phyloP scores from a whole-genome alignment of 768 basidiomycete genomes.

The Pisolithus albus region DNA sequence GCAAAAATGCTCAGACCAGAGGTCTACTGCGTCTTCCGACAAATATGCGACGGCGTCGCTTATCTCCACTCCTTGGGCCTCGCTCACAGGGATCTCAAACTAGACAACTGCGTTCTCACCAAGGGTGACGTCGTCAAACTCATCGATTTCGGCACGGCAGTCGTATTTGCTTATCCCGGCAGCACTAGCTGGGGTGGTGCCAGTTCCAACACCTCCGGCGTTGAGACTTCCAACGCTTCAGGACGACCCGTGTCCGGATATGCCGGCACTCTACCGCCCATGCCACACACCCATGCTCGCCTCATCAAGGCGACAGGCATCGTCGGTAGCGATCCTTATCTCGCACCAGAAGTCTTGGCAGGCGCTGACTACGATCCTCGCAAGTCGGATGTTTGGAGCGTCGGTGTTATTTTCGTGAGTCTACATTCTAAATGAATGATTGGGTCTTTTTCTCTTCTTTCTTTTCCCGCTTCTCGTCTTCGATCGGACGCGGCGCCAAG shows the following conservation, averaged over 20 bases:
- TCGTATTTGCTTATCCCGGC: conserved; percentile 97
- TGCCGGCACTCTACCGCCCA: conserved; percentile 15
- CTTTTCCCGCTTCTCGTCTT: not conserved
- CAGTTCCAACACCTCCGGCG: conserved; percentile 8
- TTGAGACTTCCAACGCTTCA: not conserved
- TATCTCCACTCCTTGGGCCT: conserved; percentile 97
- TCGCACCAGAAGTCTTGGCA: conserved; percentile 90
- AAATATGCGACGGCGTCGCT: conserved; percentile 96
- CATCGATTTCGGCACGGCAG: conserved; percentile 99
- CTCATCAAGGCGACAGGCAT: conserved; percentile 72
- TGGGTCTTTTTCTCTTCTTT: not conserved
- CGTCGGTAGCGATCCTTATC: conserved; percentile 96
- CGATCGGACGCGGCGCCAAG: not conserved
- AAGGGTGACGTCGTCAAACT: conserved; percentile 90
- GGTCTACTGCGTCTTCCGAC: conserved; percentile 98
- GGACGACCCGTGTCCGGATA: conserved; percentile 15
- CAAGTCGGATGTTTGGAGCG: conserved; percentile 97
- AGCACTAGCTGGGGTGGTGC: conserved; percentile 49
- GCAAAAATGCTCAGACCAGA: conserved; percentile 98
- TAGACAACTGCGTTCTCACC: conserved; percentile 99
- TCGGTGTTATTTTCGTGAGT: conserved; percentile 92
- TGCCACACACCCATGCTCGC: conserved; percentile 35
- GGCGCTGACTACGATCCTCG: conserved; percentile 86
- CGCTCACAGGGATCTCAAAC: conserved; percentile 97
- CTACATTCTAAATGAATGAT: not conserved